A percentile compares a stretch with the other conserved stretches of the same genome.
phyloP scores from a whole-genome alignment of 1,139 yeast species.

The Candida albicans region DNA sequence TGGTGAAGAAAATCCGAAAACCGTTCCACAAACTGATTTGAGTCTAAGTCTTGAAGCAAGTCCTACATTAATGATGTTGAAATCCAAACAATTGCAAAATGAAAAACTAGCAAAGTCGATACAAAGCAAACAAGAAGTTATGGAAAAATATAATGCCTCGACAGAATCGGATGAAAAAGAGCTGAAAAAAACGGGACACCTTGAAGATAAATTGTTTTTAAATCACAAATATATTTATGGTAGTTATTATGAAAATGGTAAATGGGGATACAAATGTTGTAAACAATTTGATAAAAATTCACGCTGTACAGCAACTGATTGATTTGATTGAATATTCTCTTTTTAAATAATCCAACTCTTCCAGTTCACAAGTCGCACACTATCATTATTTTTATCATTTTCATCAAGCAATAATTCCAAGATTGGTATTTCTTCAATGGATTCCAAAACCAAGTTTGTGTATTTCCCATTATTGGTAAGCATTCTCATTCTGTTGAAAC shows the following conservation, averaged over 20 bases:
- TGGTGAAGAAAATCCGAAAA: constrained; percentile 10
- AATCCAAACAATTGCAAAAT: constrained; percentile 37
- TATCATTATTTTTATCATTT: constrained; percentile 3
- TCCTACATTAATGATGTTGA: constrained; percentile 57
- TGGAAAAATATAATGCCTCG: constrained; percentile 20
- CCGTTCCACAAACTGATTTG: constrained; percentile 37
- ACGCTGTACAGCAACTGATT: constrained; percentile 20
- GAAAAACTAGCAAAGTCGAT: constrained; percentile 18
- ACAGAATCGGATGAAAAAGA: constrained; percentile 12
- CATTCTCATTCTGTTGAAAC: constrained; percentile 20
- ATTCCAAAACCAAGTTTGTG: constrained; percentile 15
- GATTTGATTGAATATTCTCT: neutral
- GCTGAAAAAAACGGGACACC: constrained; percentile 24
- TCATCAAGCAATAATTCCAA: constrained; percentile 18
- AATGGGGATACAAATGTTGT: constrained; percentile 54
- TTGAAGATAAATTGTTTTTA: constrained; percentile 37
- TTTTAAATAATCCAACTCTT: constrained; percentile 17
- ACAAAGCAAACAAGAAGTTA: constrained; percentile 20
- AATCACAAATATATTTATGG: constrained; percentile 50
- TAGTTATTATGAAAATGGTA: constrained; percentile 45
- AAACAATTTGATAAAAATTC: constrained; percentile 27
- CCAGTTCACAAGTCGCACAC: constrained; percentile 21
- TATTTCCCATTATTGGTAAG: constrained; percentile 23
- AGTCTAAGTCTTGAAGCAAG: constrained; percentile 53
- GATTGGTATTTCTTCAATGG: constrained; percentile 16